phyloP scores from a whole-genome alignment of 148 eudicot genomes.

The Mesembryanthemum crystallinum region DNA sequence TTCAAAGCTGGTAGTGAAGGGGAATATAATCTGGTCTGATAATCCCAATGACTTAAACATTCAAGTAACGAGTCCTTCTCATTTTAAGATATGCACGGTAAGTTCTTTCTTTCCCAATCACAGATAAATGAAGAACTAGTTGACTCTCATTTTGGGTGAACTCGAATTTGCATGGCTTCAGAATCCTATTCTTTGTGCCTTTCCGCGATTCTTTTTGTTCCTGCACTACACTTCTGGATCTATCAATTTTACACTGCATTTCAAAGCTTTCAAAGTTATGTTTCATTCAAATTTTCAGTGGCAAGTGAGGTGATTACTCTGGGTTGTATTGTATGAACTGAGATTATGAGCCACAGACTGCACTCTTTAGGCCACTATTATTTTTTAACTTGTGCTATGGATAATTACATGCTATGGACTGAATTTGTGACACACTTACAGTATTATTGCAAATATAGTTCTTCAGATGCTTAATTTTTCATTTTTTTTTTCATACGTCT shows the following conservation, averaged over 20 bases:
- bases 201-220: no score
- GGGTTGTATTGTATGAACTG: not conserved
- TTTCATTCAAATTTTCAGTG: not conserved
- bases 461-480: not conserved
- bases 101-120: conserved; percentile 27
- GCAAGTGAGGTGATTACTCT: not conserved
- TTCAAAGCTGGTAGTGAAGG: conserved; percentile 74
- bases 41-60: conserved; percentile 77
- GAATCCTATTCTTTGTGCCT: no score
- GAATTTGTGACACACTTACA: no score
- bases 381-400: not conserved
- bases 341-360: not conserved
- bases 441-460: no score
- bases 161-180: not conserved
- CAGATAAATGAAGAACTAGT: not conserved
- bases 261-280: no score
- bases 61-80: conserved; percentile 78
- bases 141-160: not conserved
- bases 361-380: not conserved
- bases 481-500: conserved; percentile 3
- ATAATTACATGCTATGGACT: not conserved
- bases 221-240: no score
- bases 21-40: conserved; percentile 86
- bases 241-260: no score
- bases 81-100: conserved; percentile 86